A percentile compares a stretch with the other conserved stretches of the same genome.
phyloP scores from a whole-genome alignment of 2,329 filamentous ascomycete genomes.

The Colletotrichum gigasporum region DNA sequence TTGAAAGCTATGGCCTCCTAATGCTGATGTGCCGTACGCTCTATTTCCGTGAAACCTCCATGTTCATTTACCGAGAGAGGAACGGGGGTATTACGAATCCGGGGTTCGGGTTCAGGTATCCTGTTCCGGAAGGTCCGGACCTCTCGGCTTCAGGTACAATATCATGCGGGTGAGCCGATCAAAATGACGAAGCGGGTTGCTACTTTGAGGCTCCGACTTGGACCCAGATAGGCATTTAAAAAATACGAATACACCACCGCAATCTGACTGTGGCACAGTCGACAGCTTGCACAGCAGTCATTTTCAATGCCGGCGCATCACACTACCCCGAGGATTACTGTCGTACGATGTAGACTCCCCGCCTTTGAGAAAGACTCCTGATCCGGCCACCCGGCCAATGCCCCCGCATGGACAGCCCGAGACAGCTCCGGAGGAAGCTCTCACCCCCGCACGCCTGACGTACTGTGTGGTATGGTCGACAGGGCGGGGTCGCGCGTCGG shows the following conservation, averaged over 20 bases:
- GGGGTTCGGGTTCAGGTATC: too few species aligned
- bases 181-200: not conserved
- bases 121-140: not conserved
- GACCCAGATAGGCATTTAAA: not conserved
- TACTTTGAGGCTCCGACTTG: slow-evolving; percentile 10
- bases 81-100: too few species aligned
- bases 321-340: rapidly evolving
- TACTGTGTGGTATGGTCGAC: not conserved
- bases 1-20: too few species aligned
- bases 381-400: slow-evolving; percentile 1
- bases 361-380: not conserved
- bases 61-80: too few species aligned
- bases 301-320: not conserved
- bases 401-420: slow-evolving; percentile 10
- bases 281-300: too few species aligned
- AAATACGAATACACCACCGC: not conserved
- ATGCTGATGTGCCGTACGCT: too few species aligned
- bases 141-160: not conserved
- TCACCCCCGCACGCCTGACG: slow-evolving; percentile 10
- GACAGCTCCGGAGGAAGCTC: not conserved
- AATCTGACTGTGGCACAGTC: too few species aligned
- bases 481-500: not conserved
- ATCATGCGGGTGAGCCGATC: not conserved
- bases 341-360: not conserved
- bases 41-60: too few species aligned